phyloP scores from a whole-genome alignment of 2,329 filamentous ascomycete species.

The Botrytis cinerea region DNA sequence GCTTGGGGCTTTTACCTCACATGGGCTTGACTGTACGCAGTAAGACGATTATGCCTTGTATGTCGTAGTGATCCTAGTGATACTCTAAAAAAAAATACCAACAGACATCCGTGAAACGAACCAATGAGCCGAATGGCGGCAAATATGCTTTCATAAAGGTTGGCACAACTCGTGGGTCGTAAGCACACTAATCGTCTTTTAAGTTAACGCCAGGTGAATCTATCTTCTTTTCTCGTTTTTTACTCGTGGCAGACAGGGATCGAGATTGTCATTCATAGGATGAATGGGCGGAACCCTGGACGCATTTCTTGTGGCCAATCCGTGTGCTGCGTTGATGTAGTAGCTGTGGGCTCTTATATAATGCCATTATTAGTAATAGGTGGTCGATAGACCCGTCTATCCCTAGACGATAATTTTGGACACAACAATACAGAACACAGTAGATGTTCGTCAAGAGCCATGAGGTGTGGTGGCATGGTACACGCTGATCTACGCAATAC shows the following conservation, averaged over 20 bases:
- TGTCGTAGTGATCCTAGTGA: background rate
- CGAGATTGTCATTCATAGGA: background rate
- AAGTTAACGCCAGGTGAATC: slow-evolving; percentile 8
- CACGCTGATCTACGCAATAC: background rate
- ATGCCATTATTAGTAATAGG: background rate
- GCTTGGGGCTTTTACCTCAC: background rate
- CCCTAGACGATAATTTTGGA: background rate
- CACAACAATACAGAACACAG: background rate
- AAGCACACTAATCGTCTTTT: slow-evolving; percentile 2
- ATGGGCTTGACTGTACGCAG: background rate
- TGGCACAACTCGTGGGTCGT: slow-evolving; percentile 5
- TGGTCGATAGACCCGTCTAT: background rate
- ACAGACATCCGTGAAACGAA: background rate
- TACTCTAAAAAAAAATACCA: background rate
- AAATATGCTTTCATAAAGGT: slow-evolving; percentile 8
- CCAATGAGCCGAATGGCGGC: background rate
- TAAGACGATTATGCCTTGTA: slow-evolving; percentile 11
- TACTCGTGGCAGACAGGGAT: slow-evolving; percentile 18
- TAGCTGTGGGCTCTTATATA: background rate
- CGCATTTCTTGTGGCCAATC: background rate
- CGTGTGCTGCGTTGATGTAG: background rate
- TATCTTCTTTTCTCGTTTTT: slow-evolving; percentile 19
- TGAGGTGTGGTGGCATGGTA: background rate
- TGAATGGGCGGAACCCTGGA: background rate
- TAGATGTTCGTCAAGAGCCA: background rate